Conservation (phyloP, 345 rosid genomes). For the Carallia brachiata region DNA sequence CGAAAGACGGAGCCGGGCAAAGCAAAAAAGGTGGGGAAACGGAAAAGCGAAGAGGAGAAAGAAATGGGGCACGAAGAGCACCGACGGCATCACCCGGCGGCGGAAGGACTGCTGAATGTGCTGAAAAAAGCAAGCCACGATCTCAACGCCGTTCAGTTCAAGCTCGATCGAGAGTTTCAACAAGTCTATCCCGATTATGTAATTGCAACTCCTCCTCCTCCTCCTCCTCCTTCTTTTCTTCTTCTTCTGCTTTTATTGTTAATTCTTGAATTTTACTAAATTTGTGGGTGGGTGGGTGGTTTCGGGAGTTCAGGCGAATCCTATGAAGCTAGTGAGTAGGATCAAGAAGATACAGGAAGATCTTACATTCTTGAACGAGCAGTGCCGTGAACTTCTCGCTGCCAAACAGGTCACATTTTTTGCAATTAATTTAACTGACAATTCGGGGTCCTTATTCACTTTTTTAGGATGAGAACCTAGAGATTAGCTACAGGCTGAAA, state of each 20-base stretch:
- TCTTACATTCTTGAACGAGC: conserved; percentile 53
- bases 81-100: conserved; percentile 17
- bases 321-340: conserved; percentile 67
- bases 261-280: background rate
- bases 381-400: conserved; percentile 74
- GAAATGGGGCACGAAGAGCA: conserved; percentile 20
- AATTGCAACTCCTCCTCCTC: background rate
- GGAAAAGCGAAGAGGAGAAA: background rate
- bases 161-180: conserved; percentile 78
- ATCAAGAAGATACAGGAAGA: conserved; percentile 80
- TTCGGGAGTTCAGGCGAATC: conserved; percentile 58
- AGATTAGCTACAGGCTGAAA: too few relatives aligned
- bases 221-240: background rate
- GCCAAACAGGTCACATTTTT: conserved; percentile 68
- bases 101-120: conserved; percentile 45
- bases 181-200: conserved; percentile 76
- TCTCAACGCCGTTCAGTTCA: conserved; percentile 57
- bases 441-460: too few relatives aligned
- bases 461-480: too few relatives aligned
- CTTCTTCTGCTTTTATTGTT: background rate
- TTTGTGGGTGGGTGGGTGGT: background rate
- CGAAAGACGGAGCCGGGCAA: background rate
- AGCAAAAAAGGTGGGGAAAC: background rate
- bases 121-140: conserved; percentile 67
- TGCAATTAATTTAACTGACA: too few relatives aligned